Evolutionary conservation across 1,284 basidiomycete genomes (phyloP).

Genomic region (Naganishia sp.): DNA sequence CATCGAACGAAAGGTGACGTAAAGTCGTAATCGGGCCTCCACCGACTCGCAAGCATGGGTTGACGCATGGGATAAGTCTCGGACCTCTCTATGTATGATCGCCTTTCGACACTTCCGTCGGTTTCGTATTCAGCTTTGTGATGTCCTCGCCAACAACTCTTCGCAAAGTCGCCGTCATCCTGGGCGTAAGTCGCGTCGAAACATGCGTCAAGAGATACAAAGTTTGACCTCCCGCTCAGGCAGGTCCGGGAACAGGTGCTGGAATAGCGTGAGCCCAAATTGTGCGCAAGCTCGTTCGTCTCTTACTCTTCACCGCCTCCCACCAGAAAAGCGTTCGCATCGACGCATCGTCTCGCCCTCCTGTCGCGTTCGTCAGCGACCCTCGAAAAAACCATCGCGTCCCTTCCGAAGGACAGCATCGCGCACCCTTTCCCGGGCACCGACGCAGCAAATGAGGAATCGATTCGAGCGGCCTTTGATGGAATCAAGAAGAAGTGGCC

Average conservation of each 20-base stretch:
- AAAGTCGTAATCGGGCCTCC: no score
- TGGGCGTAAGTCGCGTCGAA: slow-evolving; percentile 10
- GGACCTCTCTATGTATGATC: no score
- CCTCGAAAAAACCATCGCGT: slow-evolving; percentile 37
- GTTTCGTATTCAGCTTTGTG: no score
- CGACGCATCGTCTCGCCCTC: slow-evolving; percentile 48
- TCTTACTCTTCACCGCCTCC: neutral
- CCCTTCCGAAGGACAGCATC: slow-evolving; percentile 35
- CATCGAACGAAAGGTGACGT: no score
- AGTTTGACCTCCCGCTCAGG: neutral
- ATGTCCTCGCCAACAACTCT: slow-evolving; percentile 3
- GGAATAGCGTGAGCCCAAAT: slow-evolving; percentile 32
- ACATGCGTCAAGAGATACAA: neutral
- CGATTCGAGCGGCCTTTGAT: slow-evolving; percentile 41
- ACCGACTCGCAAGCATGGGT: no score
- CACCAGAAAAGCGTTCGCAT: slow-evolving; percentile 41
- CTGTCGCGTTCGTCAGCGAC: slow-evolving; percentile 42
- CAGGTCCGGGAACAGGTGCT: slow-evolving; percentile 34
- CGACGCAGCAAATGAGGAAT: slow-evolving; percentile 38
- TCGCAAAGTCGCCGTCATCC: slow-evolving; percentile 29
- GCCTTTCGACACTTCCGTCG: no score
- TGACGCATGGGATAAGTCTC: no score
- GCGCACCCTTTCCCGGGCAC: slow-evolving; percentile 36
- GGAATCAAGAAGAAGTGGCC: slow-evolving; percentile 44
- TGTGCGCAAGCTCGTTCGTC: neutral